phyloP scores from a whole-genome alignment of 163 green algal species.

The Smithsoniella earleae region DNA sequence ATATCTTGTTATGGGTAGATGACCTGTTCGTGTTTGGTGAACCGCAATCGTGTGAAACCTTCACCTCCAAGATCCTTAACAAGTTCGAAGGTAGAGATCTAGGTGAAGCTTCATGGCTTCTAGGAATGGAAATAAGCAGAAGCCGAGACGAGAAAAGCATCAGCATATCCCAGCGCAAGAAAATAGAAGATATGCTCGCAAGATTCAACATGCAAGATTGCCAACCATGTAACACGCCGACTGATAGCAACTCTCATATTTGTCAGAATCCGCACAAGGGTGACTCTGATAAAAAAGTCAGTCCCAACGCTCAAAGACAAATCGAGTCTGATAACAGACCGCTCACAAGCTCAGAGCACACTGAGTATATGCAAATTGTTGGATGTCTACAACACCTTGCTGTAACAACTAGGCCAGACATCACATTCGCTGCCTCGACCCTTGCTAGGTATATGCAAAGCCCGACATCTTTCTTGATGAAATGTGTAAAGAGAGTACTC shows the following conservation, averaged over 20 bases:
- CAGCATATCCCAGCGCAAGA: neutral
- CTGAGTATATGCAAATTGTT: neutral
- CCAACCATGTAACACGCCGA: neutral
- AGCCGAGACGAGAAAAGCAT: neutral
- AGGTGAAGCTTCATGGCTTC: neutral
- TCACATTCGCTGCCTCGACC: neutral
- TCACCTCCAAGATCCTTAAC: neutral
- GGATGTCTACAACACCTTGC: neutral
- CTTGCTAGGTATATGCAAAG: neutral
- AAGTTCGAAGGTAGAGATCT: neutral
- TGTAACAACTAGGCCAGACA: neutral
- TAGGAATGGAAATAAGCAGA: constrained; percentile 6
- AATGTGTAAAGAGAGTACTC: neutral
- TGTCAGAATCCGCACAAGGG: no score
- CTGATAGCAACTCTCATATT: no score
- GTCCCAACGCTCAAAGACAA: no score
- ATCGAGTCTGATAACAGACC: no score
- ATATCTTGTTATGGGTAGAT: neutral
- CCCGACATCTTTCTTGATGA: neutral
- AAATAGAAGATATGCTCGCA: neutral
- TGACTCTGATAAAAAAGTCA: no score
- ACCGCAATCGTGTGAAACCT: neutral
- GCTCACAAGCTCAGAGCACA: neutral
- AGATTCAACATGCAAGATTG: neutral
- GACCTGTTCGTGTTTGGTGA: neutral